Conservation (phyloP, 2,329 filamentous ascomycete genomes). For the Colletotrichum graminicola region DNA sequence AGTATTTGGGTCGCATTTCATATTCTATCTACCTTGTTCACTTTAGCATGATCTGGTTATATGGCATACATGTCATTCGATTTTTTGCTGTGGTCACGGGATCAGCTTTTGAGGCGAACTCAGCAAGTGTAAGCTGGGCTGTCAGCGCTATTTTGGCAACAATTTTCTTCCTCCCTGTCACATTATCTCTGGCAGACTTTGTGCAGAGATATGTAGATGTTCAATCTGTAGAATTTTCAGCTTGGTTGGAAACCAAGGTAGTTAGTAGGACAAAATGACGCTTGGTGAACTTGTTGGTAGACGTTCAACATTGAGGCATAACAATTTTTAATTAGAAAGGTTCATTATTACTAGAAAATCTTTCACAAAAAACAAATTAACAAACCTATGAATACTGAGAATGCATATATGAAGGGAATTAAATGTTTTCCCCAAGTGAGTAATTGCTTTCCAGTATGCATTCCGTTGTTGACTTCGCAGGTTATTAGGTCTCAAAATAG, state of each 20-base stretch:
- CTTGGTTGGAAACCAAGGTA: slow-evolving; percentile 31
- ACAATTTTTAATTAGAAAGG: too few species aligned
- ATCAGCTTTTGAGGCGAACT: slow-evolving; percentile 2
- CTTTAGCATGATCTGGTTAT: slow-evolving; percentile 68
- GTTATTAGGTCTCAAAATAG: too few species aligned
- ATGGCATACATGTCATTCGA: slow-evolving; percentile 54
- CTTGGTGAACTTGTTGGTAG: neutral
- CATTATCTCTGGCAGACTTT: slow-evolving; percentile 29
- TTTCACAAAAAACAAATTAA: too few species aligned
- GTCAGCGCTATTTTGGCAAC: neutral
- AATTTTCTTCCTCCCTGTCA: slow-evolving; percentile 13
- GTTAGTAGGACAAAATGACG: neutral
- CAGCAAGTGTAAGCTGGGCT: neutral
- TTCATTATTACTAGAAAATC: too few species aligned
- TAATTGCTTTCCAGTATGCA: too few species aligned
- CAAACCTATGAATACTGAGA: too few species aligned
- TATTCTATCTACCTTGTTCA: slow-evolving; percentile 75
- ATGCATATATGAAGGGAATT: too few species aligned
- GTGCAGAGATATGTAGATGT: slow-evolving; percentile 28
- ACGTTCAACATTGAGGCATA: fast-evolving
- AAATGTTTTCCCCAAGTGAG: too few species aligned
- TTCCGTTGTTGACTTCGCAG: too few species aligned
- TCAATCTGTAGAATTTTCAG: slow-evolving; percentile 17
- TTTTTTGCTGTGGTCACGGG: slow-evolving; percentile 25
- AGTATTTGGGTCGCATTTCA: slow-evolving; percentile 72